phyloP scores from a whole-genome alignment of 177 flowering plant species.

The Vitis hybrid region DNA sequence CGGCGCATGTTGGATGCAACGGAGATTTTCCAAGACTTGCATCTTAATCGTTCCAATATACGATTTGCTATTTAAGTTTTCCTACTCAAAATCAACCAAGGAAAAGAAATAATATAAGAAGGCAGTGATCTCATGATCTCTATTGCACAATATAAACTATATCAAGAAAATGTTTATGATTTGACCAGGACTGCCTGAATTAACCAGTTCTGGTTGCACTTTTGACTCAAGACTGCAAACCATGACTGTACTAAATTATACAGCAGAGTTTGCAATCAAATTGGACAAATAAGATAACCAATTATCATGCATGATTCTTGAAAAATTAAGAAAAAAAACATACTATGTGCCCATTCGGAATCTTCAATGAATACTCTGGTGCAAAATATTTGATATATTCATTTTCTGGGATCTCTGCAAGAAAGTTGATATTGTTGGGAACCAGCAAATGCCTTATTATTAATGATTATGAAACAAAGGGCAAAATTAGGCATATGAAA shows the following conservation, averaged over 20 bases:
- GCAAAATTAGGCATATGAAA: no score
- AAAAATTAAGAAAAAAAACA: constrained; percentile 19
- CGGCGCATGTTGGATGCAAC: constrained; percentile 92
- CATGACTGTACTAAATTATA: no score
- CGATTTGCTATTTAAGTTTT: constrained; percentile 89
- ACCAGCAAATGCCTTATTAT: not conserved
- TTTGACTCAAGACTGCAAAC: no score
- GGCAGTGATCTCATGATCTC: no score
- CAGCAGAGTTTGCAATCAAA: no score
- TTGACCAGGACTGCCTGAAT: no score
- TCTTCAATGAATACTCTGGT: constrained; percentile 78
- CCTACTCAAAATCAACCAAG: constrained; percentile 48
- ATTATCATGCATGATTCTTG: not conserved
- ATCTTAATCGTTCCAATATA: constrained; percentile 79
- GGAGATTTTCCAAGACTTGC: constrained; percentile 91
- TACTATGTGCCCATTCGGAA: constrained; percentile 75
- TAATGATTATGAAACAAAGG: no score
- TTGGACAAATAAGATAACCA: no score
- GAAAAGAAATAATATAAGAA: constrained; percentile 12
- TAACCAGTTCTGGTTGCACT: no score
- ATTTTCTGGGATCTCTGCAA: constrained; percentile 95
- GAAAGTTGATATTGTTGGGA: constrained; percentile 4
- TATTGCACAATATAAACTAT: not conserved
- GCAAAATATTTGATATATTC: constrained; percentile 87
- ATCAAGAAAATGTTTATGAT: not conserved